A percentile compares a stretch with the other conserved stretches of the same genome.
Conservation (phyloP, 75 land plant genomes). For the Selaginella tamariscina region DNA sequence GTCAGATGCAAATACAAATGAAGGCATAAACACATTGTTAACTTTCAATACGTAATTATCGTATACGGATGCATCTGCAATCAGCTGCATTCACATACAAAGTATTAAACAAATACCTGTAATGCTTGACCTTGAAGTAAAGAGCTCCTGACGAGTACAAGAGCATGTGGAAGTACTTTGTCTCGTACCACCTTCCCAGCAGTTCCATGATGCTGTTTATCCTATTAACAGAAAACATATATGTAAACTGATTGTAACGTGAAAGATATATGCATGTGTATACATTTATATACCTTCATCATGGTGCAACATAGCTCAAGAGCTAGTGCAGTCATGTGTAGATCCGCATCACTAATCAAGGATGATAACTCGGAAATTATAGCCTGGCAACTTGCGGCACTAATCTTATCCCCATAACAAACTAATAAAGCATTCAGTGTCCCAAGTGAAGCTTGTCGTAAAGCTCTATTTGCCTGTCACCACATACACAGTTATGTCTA, state of each 20-base stretch:
- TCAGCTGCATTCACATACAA: background rate
- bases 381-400: constrained; percentile 65
- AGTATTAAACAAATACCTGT: constrained; percentile 31
- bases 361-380: constrained; percentile 79
- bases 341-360: constrained; percentile 88
- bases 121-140: constrained; percentile 96
- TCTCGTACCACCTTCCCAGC: constrained; percentile 52
- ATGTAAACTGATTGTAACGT: no score
- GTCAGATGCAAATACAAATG: background rate
- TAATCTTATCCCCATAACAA: constrained; percentile 83
- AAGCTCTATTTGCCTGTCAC: constrained; percentile 70
- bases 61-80: background rate
- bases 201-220: constrained; percentile 48
- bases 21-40: background rate
- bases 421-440: constrained; percentile 74
- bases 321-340: constrained; percentile 91
- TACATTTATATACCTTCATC: no score
- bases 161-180: constrained; percentile 90
- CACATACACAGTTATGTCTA: background rate
- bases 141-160: constrained; percentile 79
- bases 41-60: background rate
- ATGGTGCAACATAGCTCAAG: constrained; percentile 87
- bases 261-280: no score
- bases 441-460: constrained; percentile 88
- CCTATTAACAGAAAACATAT: no score